Percentiles rank a stretch among this genome's conserved stretches.
Conservation (phyloP, 257 asterid species). For the Gardenia jasminoides region DNA sequence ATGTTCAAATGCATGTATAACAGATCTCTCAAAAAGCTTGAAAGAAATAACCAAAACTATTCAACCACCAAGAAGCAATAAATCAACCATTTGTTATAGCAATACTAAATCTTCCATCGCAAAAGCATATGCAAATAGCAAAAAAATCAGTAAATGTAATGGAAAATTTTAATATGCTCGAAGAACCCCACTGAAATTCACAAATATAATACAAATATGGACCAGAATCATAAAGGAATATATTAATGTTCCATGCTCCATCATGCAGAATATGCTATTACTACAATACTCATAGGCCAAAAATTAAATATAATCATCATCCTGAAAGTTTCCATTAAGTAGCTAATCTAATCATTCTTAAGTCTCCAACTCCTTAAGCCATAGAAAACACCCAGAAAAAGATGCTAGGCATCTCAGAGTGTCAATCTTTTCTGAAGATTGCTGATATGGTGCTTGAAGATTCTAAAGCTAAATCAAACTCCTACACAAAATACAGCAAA, state of each 20-base stretch:
- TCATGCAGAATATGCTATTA: neutral
- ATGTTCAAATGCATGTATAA: neutral
- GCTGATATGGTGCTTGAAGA: neutral
- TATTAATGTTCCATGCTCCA: neutral
- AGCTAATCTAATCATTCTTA: neutral
- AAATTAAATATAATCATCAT: too few relatives aligned
- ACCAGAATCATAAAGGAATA: neutral
- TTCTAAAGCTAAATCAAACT: neutral
- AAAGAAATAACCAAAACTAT: neutral
- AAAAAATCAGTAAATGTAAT: neutral
- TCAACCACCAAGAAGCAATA: neutral
- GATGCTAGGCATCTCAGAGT: neutral
- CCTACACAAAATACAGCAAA: neutral
- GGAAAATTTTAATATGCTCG: too few relatives aligned
- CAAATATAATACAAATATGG: too few relatives aligned
- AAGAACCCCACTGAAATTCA: too few relatives aligned
- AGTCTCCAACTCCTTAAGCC: neutral
- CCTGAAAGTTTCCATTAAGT: neutral
- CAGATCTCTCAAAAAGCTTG: neutral
- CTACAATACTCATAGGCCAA: neutral
- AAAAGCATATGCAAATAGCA: neutral
- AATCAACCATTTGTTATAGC: neutral
- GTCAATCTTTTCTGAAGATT: neutral
- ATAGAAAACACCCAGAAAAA: neutral
- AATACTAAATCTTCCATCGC: neutral